Conservation (phyloP, 805 yeast species). For the Candida nanaspora region DNA sequence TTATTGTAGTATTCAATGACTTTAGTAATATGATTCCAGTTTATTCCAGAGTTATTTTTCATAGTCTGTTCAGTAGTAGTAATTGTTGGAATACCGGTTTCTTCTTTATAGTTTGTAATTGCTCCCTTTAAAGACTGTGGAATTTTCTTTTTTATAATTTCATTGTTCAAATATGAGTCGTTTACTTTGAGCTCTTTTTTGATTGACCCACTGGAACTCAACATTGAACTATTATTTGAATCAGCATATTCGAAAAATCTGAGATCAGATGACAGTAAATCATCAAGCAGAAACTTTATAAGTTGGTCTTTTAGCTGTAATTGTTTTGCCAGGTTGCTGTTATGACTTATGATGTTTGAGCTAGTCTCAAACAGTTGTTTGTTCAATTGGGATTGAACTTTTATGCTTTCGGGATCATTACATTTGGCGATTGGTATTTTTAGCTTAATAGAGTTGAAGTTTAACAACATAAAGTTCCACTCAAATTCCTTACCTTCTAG, state of each 20-base stretch:
- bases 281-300: not conserved
- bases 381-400: not conserved
- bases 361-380: not conserved
- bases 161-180: not conserved
- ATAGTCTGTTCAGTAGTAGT: too few relatives aligned
- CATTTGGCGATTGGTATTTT: too few relatives aligned
- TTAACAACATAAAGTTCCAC: too few relatives aligned
- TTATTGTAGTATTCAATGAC: not conserved
- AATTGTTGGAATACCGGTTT: not conserved
- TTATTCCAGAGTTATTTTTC: not conserved
- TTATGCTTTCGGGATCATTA: not conserved
- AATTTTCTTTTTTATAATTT: not conserved
- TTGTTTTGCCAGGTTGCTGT: not conserved
- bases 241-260: not conserved
- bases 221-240: not conserved
- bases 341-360: not conserved
- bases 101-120: not conserved
- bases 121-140: not conserved
- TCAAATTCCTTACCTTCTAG: too few relatives aligned
- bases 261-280: not conserved
- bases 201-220: too few relatives aligned
- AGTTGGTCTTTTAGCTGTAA: not conserved
- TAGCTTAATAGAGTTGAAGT: too few relatives aligned
- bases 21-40: not conserved
- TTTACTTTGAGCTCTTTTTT: not conserved